These are phyloP conservation scores for Lizonia empirigonia DNA, from an alignment of 2,329 filamentous ascomycete species.

Conservation along the genomic window DNA sequence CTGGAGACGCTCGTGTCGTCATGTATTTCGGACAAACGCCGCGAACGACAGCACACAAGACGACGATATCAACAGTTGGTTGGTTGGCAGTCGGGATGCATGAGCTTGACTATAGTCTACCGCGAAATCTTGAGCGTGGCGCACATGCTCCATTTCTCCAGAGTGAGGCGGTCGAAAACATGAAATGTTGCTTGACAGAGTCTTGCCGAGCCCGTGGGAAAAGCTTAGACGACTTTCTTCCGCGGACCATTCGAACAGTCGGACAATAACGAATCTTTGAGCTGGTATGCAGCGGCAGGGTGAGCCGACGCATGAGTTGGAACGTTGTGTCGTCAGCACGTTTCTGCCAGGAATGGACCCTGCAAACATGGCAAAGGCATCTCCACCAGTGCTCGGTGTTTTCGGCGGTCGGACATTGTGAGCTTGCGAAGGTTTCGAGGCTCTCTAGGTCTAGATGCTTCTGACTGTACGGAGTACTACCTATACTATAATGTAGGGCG, in stretches of 20 bases:
- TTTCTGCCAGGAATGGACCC: slow-evolving; percentile 9
- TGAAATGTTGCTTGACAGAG: slow-evolving; percentile 6
- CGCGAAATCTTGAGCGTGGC: neutral
- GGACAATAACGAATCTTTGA: slow-evolving; percentile 7
- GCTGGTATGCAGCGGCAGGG: slow-evolving; percentile 1
- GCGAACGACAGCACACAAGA: neutral
- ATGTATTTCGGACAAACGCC: slow-evolving; percentile 9
- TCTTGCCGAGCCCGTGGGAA: slow-evolving; percentile 2
- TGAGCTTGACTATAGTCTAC: neutral
- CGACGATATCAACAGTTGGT: neutral
- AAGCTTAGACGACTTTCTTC: neutral
- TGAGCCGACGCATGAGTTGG: neutral
- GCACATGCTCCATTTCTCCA: neutral
- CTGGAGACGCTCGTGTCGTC: slow-evolving; percentile 23
- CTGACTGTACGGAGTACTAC: neutral
- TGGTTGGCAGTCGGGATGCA: neutral
- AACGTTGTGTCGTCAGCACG: slow-evolving; percentile 2
- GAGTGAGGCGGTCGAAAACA: neutral
- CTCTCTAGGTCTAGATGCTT: slow-evolving; percentile 8
- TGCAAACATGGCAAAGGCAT: neutral
- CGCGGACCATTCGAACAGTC: slow-evolving; percentile 1
- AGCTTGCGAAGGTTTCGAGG: neutral
- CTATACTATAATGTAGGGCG: neutral
- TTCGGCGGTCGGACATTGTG: neutral
- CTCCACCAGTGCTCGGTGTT: neutral